Evolutionary conservation across 2,329 filamentous ascomycete genomes (phyloP).

Genomic region (Hypoxylon sp.): DNA sequence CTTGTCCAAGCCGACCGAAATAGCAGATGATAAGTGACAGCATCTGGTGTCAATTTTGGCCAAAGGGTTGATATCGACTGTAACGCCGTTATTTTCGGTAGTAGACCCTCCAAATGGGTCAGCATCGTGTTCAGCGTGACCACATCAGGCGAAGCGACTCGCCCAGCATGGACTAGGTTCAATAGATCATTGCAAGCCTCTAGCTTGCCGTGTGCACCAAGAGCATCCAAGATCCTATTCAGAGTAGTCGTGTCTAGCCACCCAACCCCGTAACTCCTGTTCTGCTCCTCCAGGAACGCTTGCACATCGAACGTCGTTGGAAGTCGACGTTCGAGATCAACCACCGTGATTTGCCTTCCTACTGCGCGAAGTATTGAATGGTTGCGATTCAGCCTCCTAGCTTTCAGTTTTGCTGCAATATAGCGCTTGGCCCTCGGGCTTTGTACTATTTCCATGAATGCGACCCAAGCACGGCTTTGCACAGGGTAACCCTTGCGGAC

Average conservation of each 20-base stretch:
- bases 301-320: constrained; percentile 26
- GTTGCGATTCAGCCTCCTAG: constrained; percentile 45
- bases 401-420: constrained; percentile 59
- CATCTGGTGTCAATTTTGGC: constrained; percentile 40
- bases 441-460: constrained; percentile 59
- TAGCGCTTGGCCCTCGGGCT: constrained; percentile 60
- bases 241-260: constrained; percentile 52
- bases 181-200: constrained; percentile 46
- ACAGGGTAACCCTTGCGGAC: constrained; percentile 46
- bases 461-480: constrained; percentile 49
- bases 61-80: constrained; percentile 39
- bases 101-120: constrained; percentile 43
- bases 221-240: constrained; percentile 51
- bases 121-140: constrained; percentile 53
- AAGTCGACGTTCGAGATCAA: constrained; percentile 43
- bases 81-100: constrained; percentile 33
- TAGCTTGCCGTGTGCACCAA: constrained; percentile 44
- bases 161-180: constrained; percentile 23
- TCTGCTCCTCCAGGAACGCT: constrained; percentile 43
- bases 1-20: constrained; percentile 49
- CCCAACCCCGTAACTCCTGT: constrained; percentile 43
- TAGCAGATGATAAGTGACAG: constrained; percentile 48
- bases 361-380: constrained; percentile 44
- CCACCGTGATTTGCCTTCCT: constrained; percentile 46
- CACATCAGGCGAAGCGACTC: constrained; percentile 35